Evolutionary conservation across 129 eudicot genomes (phyloP).

Genomic region (Centaurea solstitialis): DNA sequence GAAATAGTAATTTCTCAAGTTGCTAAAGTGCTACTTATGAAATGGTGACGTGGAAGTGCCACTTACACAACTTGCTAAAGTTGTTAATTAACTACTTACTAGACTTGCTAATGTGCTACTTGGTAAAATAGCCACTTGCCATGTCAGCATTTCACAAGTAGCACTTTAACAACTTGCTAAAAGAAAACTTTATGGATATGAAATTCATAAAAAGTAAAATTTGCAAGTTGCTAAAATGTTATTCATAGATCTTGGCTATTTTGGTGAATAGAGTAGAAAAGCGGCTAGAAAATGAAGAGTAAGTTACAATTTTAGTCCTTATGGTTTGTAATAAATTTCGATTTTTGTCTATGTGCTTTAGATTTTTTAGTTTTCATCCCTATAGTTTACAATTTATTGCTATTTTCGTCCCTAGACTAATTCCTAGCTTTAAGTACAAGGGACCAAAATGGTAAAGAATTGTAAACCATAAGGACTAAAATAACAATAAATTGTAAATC

Average conservation of each 20-base stretch:
- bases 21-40: neutral
- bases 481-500: no score
- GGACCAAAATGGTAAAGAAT: no score
- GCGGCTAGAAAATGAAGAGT: neutral
- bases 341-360: no score
- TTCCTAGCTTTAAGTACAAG: no score
- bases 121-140: neutral
- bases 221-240: neutral
- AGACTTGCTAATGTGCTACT: neutral
- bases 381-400: no score
- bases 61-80: neutral
- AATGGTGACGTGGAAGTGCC: neutral
- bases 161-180: neutral
- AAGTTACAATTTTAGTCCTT: no score
- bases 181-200: neutral
- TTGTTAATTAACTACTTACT: neutral
- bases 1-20: neutral
- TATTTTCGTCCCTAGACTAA: no score
- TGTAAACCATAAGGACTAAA: no score
- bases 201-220: neutral
- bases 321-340: no score
- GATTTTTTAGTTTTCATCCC: no score
- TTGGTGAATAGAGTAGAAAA: neutral
- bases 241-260: neutral
- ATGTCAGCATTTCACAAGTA: neutral